Conservation (phyloP, 1,284 basidiomycete genomes). For the Irpex sp. region DNA sequence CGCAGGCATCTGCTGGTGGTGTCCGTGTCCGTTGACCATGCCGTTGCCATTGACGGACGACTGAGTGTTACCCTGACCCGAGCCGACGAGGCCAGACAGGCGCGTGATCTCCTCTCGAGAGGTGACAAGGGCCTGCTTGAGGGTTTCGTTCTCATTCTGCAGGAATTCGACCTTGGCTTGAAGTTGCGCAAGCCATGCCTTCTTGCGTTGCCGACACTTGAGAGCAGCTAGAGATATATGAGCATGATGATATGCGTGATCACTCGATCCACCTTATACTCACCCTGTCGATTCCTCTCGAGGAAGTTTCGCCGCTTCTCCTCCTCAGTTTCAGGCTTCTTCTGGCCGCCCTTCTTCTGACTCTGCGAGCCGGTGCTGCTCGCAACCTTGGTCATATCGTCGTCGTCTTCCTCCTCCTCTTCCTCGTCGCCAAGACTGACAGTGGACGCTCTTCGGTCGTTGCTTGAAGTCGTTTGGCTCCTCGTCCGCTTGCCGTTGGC, state of each 20-base stretch:
- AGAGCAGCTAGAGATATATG: conserved; percentile 69
- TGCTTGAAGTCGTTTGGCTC: conserved; percentile 14
- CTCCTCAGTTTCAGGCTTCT: conserved; percentile 91
- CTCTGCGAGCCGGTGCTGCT: background rate
- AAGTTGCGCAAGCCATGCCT: conserved; percentile 92
- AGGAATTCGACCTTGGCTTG: conserved; percentile 94
- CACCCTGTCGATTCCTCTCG: conserved; percentile 93
- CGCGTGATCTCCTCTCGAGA: conserved; percentile 80
- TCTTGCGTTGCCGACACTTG: conserved; percentile 98
- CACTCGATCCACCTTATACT: conserved; percentile 13
- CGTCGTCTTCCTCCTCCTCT: conserved; percentile 29
- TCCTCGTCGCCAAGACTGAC: conserved; percentile 46
- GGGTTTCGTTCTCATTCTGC: conserved; percentile 90
- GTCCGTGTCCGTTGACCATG: background rate
- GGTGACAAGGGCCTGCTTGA: conserved; percentile 71
- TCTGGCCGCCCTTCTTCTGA: conserved; percentile 31
- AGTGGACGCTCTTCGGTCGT: conserved; percentile 25
- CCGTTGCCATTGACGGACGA: conserved; percentile 11
- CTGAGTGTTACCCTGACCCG: conserved; percentile 37
- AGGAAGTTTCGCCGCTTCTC: conserved; percentile 94
- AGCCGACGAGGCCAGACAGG: conserved; percentile 65
- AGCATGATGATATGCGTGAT: background rate
- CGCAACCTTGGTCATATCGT: conserved; percentile 23
- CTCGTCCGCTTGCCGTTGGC: conserved; percentile 18
- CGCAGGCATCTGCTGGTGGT: background rate